Base-by-base conservation (phyloP, 2,329 filamentous ascomycete species). In the Lecanicillium sp. region DNA sequence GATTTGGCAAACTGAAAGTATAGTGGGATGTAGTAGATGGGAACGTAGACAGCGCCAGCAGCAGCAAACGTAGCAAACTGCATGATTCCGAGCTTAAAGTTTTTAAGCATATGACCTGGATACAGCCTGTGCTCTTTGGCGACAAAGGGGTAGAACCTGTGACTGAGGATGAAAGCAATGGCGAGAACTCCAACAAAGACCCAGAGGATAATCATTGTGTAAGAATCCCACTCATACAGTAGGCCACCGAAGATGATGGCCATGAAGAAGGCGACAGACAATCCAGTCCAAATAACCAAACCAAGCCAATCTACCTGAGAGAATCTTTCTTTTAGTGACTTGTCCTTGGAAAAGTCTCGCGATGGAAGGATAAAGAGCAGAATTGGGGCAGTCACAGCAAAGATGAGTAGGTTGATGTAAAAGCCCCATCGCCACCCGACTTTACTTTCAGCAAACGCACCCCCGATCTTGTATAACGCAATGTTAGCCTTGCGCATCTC, bases 361-460 rank as follows among this genome's bases (percentile, higher is more conserved):
- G 22, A 33, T 4, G 54, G 56, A 4, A 59, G 22, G 7, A 51
- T 18, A 14, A 52, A 52, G 29, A 58, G 3, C 38, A 51, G 59
- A 0, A 43, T 45, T 1, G 55, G 54, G 2, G 56, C 44, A 4
- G 49, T 47, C 16, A 63, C 49, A 27, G 47, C 63, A 4, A 55
- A 71, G 4, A 67, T 62, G 25, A 69, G 53, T 1, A 76, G 57
- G 43, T 75, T 76, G 54, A 77, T 69, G 7, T 50, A 45, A 12
- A 36, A 54, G 18, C 16, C 32, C 57, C 60, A 68, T 15, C 65
- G 43, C 66, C 66, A 70, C 0, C 53, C 57, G 0, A 56, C 63
- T 1, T 55, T 57, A 2, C 47, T 46, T 22, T 60, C 59, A 4
- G 57, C 53, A 28, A 70, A 66, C 0, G 56, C 58, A 17, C 65